Evolutionary conservation across 2,329 filamentous ascomycete species (phyloP).

Genomic region (Amylocarpus encephaloides): DNA sequence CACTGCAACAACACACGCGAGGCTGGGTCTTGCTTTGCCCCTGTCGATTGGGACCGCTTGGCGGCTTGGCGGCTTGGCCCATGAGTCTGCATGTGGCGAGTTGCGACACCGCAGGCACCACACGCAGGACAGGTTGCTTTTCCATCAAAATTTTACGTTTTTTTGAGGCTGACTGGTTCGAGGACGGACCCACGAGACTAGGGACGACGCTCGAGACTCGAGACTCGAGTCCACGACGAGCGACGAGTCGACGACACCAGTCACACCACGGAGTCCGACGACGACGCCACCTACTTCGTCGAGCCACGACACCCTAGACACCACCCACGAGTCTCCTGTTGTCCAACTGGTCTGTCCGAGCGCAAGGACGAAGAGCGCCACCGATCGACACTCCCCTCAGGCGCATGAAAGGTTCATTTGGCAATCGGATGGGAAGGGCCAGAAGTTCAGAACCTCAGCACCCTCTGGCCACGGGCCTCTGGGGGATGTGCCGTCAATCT

Average conservation of each 20-base stretch:
- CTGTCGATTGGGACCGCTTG: background rate
- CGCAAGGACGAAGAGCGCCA: conserved; percentile 6
- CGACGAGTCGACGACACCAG: too few relatives aligned
- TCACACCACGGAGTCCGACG: too few relatives aligned
- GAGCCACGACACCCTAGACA: too few relatives aligned
- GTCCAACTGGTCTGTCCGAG: background rate
- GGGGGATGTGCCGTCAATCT: background rate
- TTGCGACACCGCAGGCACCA: too few relatives aligned
- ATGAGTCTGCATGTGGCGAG: background rate
- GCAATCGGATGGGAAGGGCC: background rate
- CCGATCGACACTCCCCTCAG: conserved; percentile 2
- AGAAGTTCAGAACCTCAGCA: background rate
- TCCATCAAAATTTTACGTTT: conserved; percentile 20
- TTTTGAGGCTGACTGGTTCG: conserved; percentile 19
- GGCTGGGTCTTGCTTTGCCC: background rate
- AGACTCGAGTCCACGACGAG: too few relatives aligned
- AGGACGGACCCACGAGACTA: too few relatives aligned
- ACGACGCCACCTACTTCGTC: too few relatives aligned
- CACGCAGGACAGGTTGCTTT: conserved; percentile 18
- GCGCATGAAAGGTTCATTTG: background rate
- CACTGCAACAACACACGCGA: too few relatives aligned
- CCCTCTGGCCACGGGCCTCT: too few relatives aligned
- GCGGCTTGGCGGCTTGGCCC: background rate
- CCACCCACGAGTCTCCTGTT: too few relatives aligned
- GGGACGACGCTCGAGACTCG: too few relatives aligned